These are phyloP conservation scores for Bondarzewia mesenterica DNA, from an alignment of 1,284 basidiomycete species.

Conservation along the genomic window DNA sequence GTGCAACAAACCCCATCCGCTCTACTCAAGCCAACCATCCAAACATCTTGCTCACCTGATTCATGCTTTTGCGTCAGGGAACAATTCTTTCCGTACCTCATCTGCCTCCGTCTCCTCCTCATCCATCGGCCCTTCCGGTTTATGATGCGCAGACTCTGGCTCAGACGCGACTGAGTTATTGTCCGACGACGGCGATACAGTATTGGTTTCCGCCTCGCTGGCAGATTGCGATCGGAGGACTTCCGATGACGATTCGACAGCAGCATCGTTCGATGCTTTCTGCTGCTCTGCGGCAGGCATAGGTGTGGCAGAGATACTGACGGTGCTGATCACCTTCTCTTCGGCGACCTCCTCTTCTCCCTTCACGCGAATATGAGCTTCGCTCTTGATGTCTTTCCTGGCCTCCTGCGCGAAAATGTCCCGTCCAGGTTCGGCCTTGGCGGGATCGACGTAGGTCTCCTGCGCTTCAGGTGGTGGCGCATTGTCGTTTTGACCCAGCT, in stretches of 20 bases:
- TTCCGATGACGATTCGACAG: neutral
- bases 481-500: constrained; percentile 14
- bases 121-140: constrained; percentile 30
- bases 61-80: constrained; percentile 25
- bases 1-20: too few relatives aligned
- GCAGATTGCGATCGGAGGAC: neutral
- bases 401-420: constrained; percentile 41
- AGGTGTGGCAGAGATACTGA: constrained; percentile 3
- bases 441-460: constrained; percentile 34
- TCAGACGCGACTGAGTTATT: neutral
- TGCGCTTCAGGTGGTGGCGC: constrained; percentile 9
- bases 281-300: neutral
- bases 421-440: constrained; percentile 55
- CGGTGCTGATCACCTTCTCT: constrained; percentile 7
- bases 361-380: neutral
- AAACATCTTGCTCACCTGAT: too few relatives aligned
- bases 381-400: constrained; percentile 8
- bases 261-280: neutral
- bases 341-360: constrained; percentile 2
- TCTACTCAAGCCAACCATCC: too few relatives aligned
- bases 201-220: neutral
- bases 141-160: constrained; percentile 2
- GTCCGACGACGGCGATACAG: neutral
- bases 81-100: constrained; percentile 47
- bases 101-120: constrained; percentile 43